Evolutionary conservation across 2,329 filamentous ascomycete genomes (phyloP).

Genomic region (Helminthosporium solani): DNA sequence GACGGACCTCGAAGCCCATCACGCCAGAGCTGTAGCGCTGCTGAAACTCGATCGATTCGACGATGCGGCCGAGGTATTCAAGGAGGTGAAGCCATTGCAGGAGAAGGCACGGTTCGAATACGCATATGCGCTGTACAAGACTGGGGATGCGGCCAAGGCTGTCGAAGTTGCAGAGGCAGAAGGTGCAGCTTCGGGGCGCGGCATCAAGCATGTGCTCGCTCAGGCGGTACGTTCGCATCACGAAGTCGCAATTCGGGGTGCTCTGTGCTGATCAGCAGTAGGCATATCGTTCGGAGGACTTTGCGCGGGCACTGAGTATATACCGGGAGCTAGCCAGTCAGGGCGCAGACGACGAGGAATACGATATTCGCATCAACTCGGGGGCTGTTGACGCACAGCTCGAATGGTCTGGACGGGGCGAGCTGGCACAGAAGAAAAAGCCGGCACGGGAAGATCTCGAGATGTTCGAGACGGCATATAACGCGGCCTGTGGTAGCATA

Average conservation of each 20-base stretch:
- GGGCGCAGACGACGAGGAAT: slow-evolving; percentile 62
- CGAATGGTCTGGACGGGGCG: slow-evolving; percentile 63
- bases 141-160: slow-evolving; percentile 67
- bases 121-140: slow-evolving; percentile 82
- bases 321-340: slow-evolving; percentile 61
- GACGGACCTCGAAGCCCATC: slow-evolving; percentile 60
- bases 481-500: slow-evolving; percentile 72
- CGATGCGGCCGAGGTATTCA: slow-evolving; percentile 70
- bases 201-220: slow-evolving; percentile 60
- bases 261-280: slow-evolving; percentile 26
- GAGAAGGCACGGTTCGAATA: slow-evolving; percentile 66
- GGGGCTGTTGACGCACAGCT: slow-evolving; percentile 71
- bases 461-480: slow-evolving; percentile 80
- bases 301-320: slow-evolving; percentile 63
- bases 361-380: slow-evolving; percentile 75
- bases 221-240: slow-evolving; percentile 54
- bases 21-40: slow-evolving; percentile 71
- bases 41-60: slow-evolving; percentile 81
- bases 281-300: slow-evolving; percentile 74
- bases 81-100: slow-evolving; percentile 62
- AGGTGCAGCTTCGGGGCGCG: slow-evolving; percentile 44
- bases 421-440: slow-evolving; percentile 56
- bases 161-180: slow-evolving; percentile 51
- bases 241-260: not conserved
- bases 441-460: slow-evolving; percentile 64